Base-by-base conservation (phyloP, 1,284 basidiomycete species). In the Ceratobasidium theobromae region DNA sequence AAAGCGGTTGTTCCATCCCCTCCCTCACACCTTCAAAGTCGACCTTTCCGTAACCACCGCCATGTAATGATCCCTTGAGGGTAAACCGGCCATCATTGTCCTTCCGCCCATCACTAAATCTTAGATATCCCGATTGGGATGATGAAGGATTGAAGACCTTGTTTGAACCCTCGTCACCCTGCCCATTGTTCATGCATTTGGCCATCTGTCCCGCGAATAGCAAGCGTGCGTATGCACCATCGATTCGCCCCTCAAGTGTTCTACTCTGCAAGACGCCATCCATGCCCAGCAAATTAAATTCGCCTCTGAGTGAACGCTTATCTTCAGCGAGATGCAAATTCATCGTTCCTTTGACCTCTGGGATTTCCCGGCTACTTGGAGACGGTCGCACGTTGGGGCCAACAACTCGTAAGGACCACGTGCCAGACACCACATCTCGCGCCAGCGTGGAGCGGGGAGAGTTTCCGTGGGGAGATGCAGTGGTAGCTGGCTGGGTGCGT, bases 221-320 rank as follows among this genome's bases (percentile, higher is more conserved):
- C 38, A 64, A 30, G 5, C 60, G 60, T 9, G 60, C 60, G 30
- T 64, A 64, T 23, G 60, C 60, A 8, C 60, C 60, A 32, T 64
- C 60, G 14, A 51, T 30, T 43, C 60, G 60, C 32, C 60, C 60
- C 9, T 64, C 60, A 38, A 64, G 60, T 5, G 60, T 52, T 25
- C 48, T 51, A 27, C 60, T 64, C 35, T 43, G 60, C 3, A 64
- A 6, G 8, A 64, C 48, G 8, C 60, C 60, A 27, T 64, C 60
- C 60, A 64, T 64, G 18, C 60, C 60, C 18, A 64, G 35, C 8
- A 64, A n/a, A 16, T 49, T 43, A 53, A 64, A 64, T n/a, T 64
- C 60, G 21, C 60, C 60, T 4, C 30, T 5, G 18, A 64, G 27
- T 5, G 60, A 64, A 6, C 49, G 48, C 28, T 64, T 64, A 25